A percentile compares a stretch with the other conserved stretches of the same genome.
These are phyloP conservation scores for Pseudoscleropodium purum DNA, from an alignment of 225 moss, liverwort and hornwort genomes.

Conservation along the genomic window DNA sequence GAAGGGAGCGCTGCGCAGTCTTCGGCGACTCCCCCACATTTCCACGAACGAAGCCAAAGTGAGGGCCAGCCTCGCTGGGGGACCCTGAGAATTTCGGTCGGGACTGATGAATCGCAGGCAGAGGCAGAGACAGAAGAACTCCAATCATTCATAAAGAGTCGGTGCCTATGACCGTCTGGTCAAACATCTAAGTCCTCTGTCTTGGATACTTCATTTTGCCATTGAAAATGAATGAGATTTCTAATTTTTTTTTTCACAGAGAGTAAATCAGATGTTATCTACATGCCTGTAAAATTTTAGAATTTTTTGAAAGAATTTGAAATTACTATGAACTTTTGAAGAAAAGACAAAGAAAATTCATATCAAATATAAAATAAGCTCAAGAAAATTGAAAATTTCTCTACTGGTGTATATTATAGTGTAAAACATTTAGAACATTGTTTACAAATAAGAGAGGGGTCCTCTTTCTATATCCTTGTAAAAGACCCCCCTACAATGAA, in stretches of 20 bases:
- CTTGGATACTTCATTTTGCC: background rate
- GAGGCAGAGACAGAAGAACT: background rate
- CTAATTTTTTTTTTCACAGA: background rate
- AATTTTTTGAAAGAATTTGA: background rate
- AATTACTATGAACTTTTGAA: background rate
- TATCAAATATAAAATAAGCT: background rate
- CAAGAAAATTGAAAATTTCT: background rate
- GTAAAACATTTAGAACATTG: background rate
- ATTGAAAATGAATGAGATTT: background rate
- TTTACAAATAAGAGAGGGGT: background rate
- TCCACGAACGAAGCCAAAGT: background rate
- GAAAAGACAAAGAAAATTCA: background rate
- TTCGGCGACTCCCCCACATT: background rate
- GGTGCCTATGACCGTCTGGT: background rate
- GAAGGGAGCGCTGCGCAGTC: background rate
- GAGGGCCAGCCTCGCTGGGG: background rate
- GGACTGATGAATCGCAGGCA: background rate
- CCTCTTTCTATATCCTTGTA: accelerated
- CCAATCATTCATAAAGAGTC: background rate
- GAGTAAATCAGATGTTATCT: accelerated
- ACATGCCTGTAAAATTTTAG: background rate
- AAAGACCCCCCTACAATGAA: accelerated
- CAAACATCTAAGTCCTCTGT: background rate
- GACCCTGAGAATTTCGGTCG: background rate
- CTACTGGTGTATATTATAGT: no score